phyloP scores from a whole-genome alignment of 495 filamentous ascomycete genomes.

The Sordaria brevicollis region DNA sequence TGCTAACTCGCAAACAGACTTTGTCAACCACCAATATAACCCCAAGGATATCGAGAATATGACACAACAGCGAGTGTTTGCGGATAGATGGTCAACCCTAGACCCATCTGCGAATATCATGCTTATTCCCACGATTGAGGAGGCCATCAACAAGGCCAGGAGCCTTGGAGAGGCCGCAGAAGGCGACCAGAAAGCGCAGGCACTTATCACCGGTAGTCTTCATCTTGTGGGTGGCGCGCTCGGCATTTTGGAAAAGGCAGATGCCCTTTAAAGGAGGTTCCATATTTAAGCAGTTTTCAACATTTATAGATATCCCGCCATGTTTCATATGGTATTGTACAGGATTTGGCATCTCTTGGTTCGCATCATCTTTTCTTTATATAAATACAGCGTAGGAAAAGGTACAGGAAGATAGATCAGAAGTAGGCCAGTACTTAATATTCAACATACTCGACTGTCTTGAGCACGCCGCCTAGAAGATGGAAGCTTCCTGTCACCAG shows the following conservation, averaged over 20 bases:
- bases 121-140: constrained; percentile 73
- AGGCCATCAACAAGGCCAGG: constrained; percentile 63
- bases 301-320: constrained; percentile 4
- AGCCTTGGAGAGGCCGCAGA: constrained; percentile 25
- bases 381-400: not conserved
- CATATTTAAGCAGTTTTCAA: constrained; percentile 6
- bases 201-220: constrained; percentile 52
- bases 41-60: constrained; percentile 54
- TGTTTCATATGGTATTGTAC: not conserved
- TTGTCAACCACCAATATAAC: constrained; percentile 67
- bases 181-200: constrained; percentile 27
- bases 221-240: constrained; percentile 52
- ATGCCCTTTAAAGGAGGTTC: constrained; percentile 22
- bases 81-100: constrained; percentile 58
- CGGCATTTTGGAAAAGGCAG: constrained; percentile 33
- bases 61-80: constrained; percentile 64
- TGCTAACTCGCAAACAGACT: constrained; percentile 35
- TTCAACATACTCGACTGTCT: constrained; percentile 51
- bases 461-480: constrained; percentile 72
- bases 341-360: constrained; percentile 1
- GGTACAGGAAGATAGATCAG: not conserved
- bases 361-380: constrained; percentile 4
- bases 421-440: constrained; percentile 7
- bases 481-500: constrained; percentile 81
- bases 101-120: constrained; percentile 50